Base-by-base conservation (phyloP, 2,329 filamentous ascomycete species). In the Diaporthe amygdali region DNA sequence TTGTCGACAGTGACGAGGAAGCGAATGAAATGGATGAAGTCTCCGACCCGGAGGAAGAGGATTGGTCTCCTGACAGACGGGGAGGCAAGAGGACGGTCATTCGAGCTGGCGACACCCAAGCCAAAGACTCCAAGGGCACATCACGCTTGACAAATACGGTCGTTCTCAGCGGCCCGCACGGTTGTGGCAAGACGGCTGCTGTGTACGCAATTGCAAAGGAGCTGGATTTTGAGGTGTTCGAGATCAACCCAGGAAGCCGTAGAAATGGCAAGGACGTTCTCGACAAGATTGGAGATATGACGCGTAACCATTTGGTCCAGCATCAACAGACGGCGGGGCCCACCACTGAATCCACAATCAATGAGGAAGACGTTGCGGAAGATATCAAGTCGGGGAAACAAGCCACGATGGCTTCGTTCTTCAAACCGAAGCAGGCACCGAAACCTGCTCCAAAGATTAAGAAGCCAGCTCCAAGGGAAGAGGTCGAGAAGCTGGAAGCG, bases 221-320 rank as follows among this genome's bases (percentile, higher is more conserved):
- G 81, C 86, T 98, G 20, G 94, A 90, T 1, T 98, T 97, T 77
- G 95, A 97, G 77, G 89, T 99, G 1, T 99, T 99, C 75, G 96
- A 99, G 81, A 95, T 99, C 78, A 97, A 97, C 77, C 84, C 96
- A 0, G 90, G 94, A 72, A 94, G 90, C 75, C 91, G 95, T 64
- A 88, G 96, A 73, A 97, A 90, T 77, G 96, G 95, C 39, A 96
- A 92, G 79, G 96, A 99, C 77, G 91, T 99, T 59, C 80, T 97
- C 41, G 96, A 99, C 77, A 94, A 90, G 76, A 94, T 99, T 54
- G 97, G 96, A 49, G 95, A 99, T 81, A 98, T 99, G 96, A 96
- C 95, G 5, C 92, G 92, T 73, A 98, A 99, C 76, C 96, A 99
- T 81, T 87, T 97, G 2, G 96, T 99, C 25, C 86, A 86, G 68